Percentiles rank a stretch among this genome's conserved stretches.
These are phyloP conservation scores for Schizosaccharomyces versatilis DNA, from an alignment of 1,139 yeast genomes.

Conservation along the genomic window DNA sequence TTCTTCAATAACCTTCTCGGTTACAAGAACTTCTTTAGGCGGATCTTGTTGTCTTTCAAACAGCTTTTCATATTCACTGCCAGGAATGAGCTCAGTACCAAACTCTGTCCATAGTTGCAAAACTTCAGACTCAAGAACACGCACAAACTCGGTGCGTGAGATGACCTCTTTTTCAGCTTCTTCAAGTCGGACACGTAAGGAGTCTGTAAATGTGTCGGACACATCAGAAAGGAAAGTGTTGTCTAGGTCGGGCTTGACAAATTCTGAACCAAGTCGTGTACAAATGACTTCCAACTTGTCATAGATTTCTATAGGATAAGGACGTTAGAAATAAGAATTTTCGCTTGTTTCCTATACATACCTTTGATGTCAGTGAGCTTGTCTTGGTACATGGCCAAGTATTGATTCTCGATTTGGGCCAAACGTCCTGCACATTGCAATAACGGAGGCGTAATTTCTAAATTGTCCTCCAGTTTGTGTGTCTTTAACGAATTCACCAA, in stretches of 20 bases:
- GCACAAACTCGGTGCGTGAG: not conserved
- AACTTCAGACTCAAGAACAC: not conserved
- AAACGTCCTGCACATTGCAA: not conserved
- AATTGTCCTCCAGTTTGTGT: not conserved
- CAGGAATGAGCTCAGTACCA: not conserved
- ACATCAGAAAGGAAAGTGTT: slow-evolving; percentile 1
- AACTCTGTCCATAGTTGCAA: not conserved
- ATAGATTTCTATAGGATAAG: not conserved
- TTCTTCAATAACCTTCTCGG: not conserved
- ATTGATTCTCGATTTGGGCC: not conserved
- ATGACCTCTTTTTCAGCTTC: not conserved
- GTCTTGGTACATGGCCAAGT: not conserved
- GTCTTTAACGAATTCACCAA: not conserved
- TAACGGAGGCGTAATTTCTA: not conserved
- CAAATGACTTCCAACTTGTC: not conserved
- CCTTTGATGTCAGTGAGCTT: not conserved
- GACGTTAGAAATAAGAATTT: not conserved
- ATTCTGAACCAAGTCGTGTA: not conserved
- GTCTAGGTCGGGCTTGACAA: not conserved
- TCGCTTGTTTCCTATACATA: not conserved
- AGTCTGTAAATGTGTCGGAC: not conserved
- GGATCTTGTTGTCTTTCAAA: not conserved
- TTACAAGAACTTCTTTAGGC: not conserved
- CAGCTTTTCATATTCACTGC: not conserved
- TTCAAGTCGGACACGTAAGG: not conserved